Base-by-base conservation (phyloP, 306 rosid species). In the Vicia sativa region DNA sequence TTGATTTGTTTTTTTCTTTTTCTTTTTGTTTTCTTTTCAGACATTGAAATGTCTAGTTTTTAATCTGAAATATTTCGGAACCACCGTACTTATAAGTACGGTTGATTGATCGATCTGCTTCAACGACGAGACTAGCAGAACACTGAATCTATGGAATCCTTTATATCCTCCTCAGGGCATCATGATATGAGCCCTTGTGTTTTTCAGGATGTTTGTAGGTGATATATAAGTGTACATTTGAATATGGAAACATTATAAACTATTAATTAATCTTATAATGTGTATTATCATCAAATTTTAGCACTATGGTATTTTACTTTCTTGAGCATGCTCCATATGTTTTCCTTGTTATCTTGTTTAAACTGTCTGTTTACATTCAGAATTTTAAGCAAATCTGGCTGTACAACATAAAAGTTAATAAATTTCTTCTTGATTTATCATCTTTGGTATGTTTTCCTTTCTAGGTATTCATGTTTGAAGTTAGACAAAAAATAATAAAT, bases 191-290 rank as follows among this genome's bases (percentile, higher is more conserved):
- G 57, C 57, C 23, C 21, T 57, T 42, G 42, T 59, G 77, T 62
- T 78, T 73, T 77, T 74, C 68, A 56, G 77, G 83, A 74, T 80
- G 82, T 15, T 67, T 75, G 89, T 78, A 79, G 87, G 77, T 71
- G 41, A 74, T 68, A 52, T 56, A 71, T 15, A 46, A 75, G n/a
- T 87, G 95, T 92, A 89, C 78, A 89, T 77, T 65, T 86, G 62
- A 72, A 19, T 64, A 39, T 60, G 72, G 18, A 68, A 68, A 77
- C 71, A 66, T 53, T 23, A 65, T 71, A 60, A 72, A 68, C 70
- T 67, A 64, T 60, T 64, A 62, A 54, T 63, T 81, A 73, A 80
- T 72, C 13, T 70, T 68, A 62, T 41, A 48, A 58, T 72, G 65
- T 72, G 73, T 61, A 80, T 65, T 50, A 74, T 73, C 64, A 75